Evolutionary conservation across 192 early-diverging fungal genomes (phyloP), one percentile per base, ranked within the genome.

Genomic region (Backusella sp.): DNA sequence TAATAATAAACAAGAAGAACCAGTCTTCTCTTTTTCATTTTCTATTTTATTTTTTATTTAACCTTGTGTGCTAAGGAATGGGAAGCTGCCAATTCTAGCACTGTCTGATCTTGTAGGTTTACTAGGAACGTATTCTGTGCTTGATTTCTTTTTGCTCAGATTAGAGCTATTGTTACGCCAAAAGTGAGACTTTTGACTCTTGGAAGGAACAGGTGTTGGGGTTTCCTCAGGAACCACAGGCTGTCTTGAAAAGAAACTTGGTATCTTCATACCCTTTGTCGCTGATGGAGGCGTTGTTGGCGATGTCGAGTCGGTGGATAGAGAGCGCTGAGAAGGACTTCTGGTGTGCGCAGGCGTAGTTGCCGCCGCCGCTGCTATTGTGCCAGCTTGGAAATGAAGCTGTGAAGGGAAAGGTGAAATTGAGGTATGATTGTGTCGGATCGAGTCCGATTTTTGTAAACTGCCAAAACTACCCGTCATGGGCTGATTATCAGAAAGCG

Each of bases 51-150:
- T 17, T 17, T 46, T 49, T 28, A 14, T 6, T 68, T 36, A 68
- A 7, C 35, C 34, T 52, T 30, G 11, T 9, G n/a, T 52, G 28
- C 17, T 39, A 26, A 72, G 23, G 36, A 69, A 69, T 21, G 41
- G 23, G 41, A 69, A 69, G 15, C 19, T 36, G 19, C 66, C 66
- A 0, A 37, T 9, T 23, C 19, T 41, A 36, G 68, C n/a, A 26
- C 35, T 37, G n/a, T 69, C 68, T 23, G 68, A 69, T 69, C 37
- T 69, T 35, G 68, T 41, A 41, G 35, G 35, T 37, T 69, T 69
- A 36, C 21, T 69, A 21, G 19, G 3, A n/a, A 21, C 12, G 11
- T 69, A 37, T 12, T 35, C 34, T 23, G 34, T n/a, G 5, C 37
- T 69, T 23, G 68, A 23, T 23, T 69, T 35, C 32, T 68, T 68